Evolutionary conservation across 441 rosid genomes (phyloP).

Genomic region (Populus hybrid): DNA sequence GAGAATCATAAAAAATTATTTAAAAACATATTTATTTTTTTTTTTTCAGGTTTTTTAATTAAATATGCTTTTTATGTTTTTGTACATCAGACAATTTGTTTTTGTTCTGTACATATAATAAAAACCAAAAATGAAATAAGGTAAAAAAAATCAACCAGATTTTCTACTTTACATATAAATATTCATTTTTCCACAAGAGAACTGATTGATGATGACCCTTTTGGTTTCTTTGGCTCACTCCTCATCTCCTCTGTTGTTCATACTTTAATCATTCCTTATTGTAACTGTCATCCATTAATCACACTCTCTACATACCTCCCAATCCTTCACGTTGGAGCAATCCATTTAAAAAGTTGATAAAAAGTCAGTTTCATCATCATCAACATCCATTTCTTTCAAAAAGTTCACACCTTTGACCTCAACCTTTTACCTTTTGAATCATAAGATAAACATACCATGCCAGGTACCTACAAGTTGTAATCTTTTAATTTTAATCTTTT

Average conservation of each 20-base stretch:
- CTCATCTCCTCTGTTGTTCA: not conserved
- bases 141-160: too few species aligned
- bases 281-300: not conserved
- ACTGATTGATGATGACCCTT: not conserved
- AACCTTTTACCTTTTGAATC: not conserved
- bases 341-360: too few species aligned
- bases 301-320: not conserved
- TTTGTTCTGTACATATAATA: too few species aligned
- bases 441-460: not conserved
- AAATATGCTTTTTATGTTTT: too few species aligned
- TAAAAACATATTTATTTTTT: too few species aligned
- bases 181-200: not conserved
- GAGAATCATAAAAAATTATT: too few species aligned
- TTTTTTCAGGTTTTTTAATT: too few species aligned
- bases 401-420: not conserved
- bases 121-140: too few species aligned
- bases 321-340: not conserved
- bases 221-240: not conserved
- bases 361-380: too few species aligned
- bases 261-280: not conserved
- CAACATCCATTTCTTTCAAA: not conserved
- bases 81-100: too few species aligned
- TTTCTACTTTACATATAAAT: slow-evolving; percentile 11
- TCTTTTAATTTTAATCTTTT: not conserved
- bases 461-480: not conserved